Percentiles rank a stretch among this genome's conserved stretches.
Conservation (phyloP, 495 filamentous ascomycete genomes). For the Penicillium ochrochloron region DNA sequence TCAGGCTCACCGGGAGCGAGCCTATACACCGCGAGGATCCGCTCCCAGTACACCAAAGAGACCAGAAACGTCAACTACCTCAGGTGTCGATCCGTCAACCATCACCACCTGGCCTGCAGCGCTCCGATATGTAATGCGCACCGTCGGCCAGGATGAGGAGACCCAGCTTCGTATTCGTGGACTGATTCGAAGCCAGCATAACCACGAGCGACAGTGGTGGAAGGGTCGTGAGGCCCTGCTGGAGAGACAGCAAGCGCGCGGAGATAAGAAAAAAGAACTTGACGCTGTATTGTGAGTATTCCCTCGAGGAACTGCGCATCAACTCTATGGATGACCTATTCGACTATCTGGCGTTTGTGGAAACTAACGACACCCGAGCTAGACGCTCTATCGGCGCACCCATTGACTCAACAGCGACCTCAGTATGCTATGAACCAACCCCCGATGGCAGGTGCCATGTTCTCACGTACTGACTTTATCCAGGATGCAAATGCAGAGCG, state of each 20-base stretch:
- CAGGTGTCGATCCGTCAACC: slow-evolving; percentile 50
- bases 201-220: slow-evolving; percentile 70
- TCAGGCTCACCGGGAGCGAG: slow-evolving; percentile 15
- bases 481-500: slow-evolving; percentile 51
- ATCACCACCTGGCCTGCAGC: slow-evolving; percentile 70
- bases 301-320: neutral
- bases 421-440: slow-evolving; percentile 32
- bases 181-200: slow-evolving; percentile 66
- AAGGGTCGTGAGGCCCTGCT: slow-evolving; percentile 55
- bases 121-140: slow-evolving; percentile 64
- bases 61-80: slow-evolving; percentile 19
- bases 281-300: slow-evolving; percentile 53
- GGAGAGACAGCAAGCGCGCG: slow-evolving; percentile 52
- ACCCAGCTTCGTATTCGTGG: slow-evolving; percentile 47
- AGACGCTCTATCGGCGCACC: slow-evolving; percentile 50
- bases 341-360: neutral
- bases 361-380: neutral
- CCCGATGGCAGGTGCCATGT: neutral
- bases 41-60: slow-evolving; percentile 7
- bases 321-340: neutral
- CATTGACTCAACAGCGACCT: slow-evolving; percentile 37
- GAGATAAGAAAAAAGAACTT: slow-evolving; percentile 56
- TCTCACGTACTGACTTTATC: slow-evolving; percentile 8
- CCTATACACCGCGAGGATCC: slow-evolving; percentile 18
- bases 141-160: slow-evolving; percentile 55